Evolutionary conservation across 495 filamentous ascomycete species (phyloP).

Genomic region (Aspergillus ellipticus): DNA sequence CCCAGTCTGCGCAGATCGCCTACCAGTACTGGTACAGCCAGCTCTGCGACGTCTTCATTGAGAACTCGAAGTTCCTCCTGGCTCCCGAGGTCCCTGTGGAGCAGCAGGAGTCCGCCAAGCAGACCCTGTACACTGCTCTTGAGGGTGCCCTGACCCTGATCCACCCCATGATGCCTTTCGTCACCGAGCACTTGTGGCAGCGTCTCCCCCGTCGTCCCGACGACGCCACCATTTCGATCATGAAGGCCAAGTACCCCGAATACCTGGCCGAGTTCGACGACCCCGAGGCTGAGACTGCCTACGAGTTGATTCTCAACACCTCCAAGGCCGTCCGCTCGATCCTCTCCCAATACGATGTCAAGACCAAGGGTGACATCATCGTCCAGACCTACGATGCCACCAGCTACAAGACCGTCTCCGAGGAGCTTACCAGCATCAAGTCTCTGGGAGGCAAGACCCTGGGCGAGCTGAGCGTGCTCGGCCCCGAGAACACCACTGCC

Average conservation of each 20-base stretch:
- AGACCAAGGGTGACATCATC: conserved; percentile 53
- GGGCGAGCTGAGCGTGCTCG: conserved; percentile 44
- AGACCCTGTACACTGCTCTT: conserved; percentile 65
- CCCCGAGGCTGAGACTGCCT: conserved; percentile 54
- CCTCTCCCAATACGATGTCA: conserved; percentile 55
- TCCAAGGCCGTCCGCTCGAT: conserved; percentile 56
- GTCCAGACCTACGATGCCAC: conserved; percentile 57
- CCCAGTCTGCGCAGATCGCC: conserved; percentile 53
- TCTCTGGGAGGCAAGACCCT: conserved; percentile 62
- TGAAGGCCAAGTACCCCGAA: conserved; percentile 62
- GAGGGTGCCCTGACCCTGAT: conserved; percentile 65
- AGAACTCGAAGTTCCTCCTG: conserved; percentile 76
- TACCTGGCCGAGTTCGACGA: conserved; percentile 54
- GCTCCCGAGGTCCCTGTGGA: conserved; percentile 54
- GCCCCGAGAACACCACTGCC: conserved; percentile 46
- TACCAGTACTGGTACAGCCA: conserved; percentile 70
- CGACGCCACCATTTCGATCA: conserved; percentile 63
- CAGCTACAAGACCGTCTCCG: conserved; percentile 52
- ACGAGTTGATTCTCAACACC: conserved; percentile 60
- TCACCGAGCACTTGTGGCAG: conserved; percentile 78
- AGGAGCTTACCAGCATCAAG: conserved; percentile 58
- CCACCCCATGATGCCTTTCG: conserved; percentile 77
- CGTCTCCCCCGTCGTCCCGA: conserved; percentile 62
- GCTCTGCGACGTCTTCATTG: conserved; percentile 66
- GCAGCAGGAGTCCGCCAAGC: conserved; percentile 55